Conservation (phyloP, 2,329 filamentous ascomycete genomes). For the Chaetomium sp. region DNA sequence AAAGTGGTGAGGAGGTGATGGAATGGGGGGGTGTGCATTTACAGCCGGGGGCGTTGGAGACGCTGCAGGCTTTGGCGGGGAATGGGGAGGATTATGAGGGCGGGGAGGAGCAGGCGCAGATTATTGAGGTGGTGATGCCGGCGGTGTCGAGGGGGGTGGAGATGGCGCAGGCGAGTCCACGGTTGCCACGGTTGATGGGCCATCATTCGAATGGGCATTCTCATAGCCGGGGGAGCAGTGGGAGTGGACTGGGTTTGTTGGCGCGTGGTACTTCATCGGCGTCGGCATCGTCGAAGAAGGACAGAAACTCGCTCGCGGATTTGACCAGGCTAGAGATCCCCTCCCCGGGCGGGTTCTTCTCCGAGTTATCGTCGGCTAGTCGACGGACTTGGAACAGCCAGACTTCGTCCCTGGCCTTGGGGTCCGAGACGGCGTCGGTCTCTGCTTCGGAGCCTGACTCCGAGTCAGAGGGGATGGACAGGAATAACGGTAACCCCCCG, state of each 20-base stretch:
- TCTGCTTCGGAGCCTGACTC: no score
- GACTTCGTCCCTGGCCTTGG: constrained; percentile 18
- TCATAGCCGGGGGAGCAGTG: no score
- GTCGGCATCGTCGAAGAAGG: constrained; percentile 33
- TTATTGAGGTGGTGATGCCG: constrained; percentile 41
- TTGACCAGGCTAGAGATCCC: constrained; percentile 81
- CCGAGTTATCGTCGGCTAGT: constrained; percentile 67
- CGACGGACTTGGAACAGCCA: constrained; percentile 73
- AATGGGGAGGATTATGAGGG: constrained; percentile 41
- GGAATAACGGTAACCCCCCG: no score
- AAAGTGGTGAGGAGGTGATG: constrained; percentile 48
- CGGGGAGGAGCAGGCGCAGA: constrained; percentile 53
- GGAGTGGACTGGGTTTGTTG: no score
- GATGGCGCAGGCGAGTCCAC: constrained; percentile 47
- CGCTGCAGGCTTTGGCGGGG: constrained; percentile 65
- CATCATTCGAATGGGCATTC: no score
- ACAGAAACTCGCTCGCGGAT: constrained; percentile 57
- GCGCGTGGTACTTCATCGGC: constrained; percentile 32
- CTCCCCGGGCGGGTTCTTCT: constrained; percentile 88
- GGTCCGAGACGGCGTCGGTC: no score
- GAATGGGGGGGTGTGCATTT: constrained; percentile 70
- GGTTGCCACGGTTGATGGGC: constrained; percentile 37
- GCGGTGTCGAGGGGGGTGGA: constrained; percentile 24
- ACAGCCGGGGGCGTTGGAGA: constrained; percentile 73
- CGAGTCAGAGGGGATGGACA: no score